Percentiles rank a stretch among this genome's conserved stretches.
phyloP scores from a whole-genome alignment of 805 yeast species.

The Pichia manshurica region DNA sequence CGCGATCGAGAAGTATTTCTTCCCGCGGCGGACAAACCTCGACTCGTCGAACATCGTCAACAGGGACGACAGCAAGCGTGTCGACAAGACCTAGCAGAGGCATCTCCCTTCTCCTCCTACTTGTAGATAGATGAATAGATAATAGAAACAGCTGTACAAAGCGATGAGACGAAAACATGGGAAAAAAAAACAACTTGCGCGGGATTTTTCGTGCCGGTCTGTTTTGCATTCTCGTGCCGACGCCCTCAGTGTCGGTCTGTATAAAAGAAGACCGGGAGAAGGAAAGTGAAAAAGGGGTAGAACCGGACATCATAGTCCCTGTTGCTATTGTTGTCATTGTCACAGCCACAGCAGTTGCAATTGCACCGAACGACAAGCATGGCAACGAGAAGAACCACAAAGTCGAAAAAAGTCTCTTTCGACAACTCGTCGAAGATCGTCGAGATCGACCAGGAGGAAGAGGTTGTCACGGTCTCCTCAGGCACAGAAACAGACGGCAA shows the following conservation, averaged over 20 bases:
- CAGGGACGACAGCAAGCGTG: conserved; percentile 7
- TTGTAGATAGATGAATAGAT: too few species aligned
- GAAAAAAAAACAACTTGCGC: too few species aligned
- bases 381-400: conserved; percentile 5
- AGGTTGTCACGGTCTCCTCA: neutral
- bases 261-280: too few species aligned
- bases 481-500: neutral
- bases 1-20: conserved; percentile 45
- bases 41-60: conserved; percentile 25
- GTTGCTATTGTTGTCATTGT: too few species aligned
- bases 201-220: too few species aligned
- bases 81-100: neutral
- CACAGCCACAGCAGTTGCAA: too few species aligned
- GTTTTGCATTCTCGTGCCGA: too few species aligned
- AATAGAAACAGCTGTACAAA: neutral
- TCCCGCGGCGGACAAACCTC: conserved; percentile 27
- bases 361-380: neutral
- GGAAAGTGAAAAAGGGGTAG: too few species aligned
- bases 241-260: too few species aligned
- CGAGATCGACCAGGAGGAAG: conserved; percentile 11
- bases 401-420: conserved; percentile 15
- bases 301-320: too few species aligned
- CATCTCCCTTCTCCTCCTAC: neutral
- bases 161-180: too few species aligned
- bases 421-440: conserved; percentile 11